Evolutionary conservation across 148 eudicot species (phyloP), one percentile per base, ranked within the genome.

Genomic region (Arctostaphylos glauca): DNA sequence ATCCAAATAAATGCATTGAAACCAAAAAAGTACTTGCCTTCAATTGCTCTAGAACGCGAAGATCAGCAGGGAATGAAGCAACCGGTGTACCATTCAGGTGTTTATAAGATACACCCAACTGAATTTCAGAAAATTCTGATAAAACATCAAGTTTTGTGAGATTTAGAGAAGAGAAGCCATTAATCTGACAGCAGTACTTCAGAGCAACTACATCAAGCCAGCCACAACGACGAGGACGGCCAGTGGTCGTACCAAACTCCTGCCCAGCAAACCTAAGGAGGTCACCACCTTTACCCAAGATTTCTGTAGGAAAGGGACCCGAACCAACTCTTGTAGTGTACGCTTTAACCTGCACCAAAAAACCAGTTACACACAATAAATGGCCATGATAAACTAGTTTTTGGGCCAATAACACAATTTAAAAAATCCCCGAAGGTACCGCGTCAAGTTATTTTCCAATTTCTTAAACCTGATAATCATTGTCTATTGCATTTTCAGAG

Each of bases 141-240:
- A 96, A 88, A 3, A 96, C 99, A 86, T 96, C 99, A 14, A 96
- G 91, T 86, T 96, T 94, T 14, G 99, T 96, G 80, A 94, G 95
- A 83, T 96, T 96, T 79, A 96, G 68, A 72, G 98, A 88, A 12
- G 99, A 93, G 87, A 96, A 93, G 25, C 98, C 99, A 86, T 96
- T 96, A 53, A 96, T 96, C 84, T 90, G 92, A 80, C 97, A 94
- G 83, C 95, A 85, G 75, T 81, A 94, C 81, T 90, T 94, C 4
- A 96, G 80, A 43, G 97, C 99, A 84, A 96, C 98, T 46, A 96
- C 73, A 82, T 96, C 99, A 79, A 96, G 99, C 99, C 99, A 96
- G 78, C 98, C 98, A 88, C 99, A 96, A 47, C 98, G 97, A 85
- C 99, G 99, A 72, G 98, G 99, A 86, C 98, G 97, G 3, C 98